Base-by-base conservation (phyloP, 768 basidiomycete species). In the Termitomyces sp. region DNA sequence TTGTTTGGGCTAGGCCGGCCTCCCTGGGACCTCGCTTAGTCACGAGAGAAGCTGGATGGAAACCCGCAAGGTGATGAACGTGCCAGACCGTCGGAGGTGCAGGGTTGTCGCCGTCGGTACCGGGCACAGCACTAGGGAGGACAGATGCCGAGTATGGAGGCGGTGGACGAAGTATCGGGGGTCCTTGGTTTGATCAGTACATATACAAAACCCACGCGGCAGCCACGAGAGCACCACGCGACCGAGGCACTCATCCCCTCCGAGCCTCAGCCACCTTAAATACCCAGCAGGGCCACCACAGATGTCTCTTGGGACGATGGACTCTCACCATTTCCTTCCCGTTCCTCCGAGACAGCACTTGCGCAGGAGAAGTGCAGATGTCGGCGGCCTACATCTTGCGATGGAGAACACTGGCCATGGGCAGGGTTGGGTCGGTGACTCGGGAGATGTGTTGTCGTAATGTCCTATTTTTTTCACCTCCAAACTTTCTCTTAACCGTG, bases 311-410 rank as follows among this genome's bases (percentile, higher is more conserved):
- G 51, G 56, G 49, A 45, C 58, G 57, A 67, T 55, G 59, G 60
- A 62, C 49, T 38, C 31, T 29, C 46, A 60, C 47, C 31, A 34
- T 4, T 45, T 61, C 36, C 54, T 45, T 57, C 42, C 49, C 9
- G 48, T 36, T 29, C 34, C 64, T 4, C n/a, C 40, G 31, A 64
- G 51, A 56, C 61, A 64, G 54, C 59, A 66, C 48, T 74, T 69
- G 42, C 75, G 84, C 61, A 79, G 94, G 57, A 79, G 91, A 51
- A 94, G 91, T 70, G 93, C 95, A 59, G 95, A 98, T 73, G 83
- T 92, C 47, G 95, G 95, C 12, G 95, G 94, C 37, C 82, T 98
- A 61, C 86, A 88, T 60, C 86, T 94, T 53, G 93, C 94, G 0
- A 83, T 91, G 54, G 79, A 76, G 60, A 84, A 83, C 65, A 77